Evolutionary conservation across 352 stramenopile genomes (phyloP), one percentile per base, ranked within the genome.

Genomic region (Blastocystis sp.): DNA sequence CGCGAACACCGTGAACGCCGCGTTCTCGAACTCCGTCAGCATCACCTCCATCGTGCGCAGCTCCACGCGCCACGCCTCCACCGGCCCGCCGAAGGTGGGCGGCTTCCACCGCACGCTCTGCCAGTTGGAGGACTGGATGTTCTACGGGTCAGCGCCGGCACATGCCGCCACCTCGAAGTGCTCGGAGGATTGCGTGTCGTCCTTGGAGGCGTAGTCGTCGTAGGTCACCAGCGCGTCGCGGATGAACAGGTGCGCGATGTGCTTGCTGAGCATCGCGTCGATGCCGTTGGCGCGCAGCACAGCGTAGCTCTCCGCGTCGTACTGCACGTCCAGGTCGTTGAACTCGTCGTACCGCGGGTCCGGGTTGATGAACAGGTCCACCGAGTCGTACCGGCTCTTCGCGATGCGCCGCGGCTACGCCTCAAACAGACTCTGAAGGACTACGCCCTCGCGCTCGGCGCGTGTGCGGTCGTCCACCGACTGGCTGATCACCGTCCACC

Each of bases 41-140:
- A 99, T 96, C 86, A 98, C 97, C 92, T 99, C 97, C 96, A 99
- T 98, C 52, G 95, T 98, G 19, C 97, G 93, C 91, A 99, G 98
- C 90, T 97, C 94, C 14, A 93, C 94, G 79, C 94, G 89, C 94
- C 94, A 97, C 21, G 86, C 89, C 77, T 90, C 70, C 17, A 84
- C 64, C n/a, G 56, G 23, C 7, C 77, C 77, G 60, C 86, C 88
- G 38, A 94, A 94, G 71, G 96, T 96, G 62, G 97, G 97, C 60
- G 97, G 97, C 92, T 99, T 99, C 97, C 97, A 99, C 64, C 97
- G 94, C 81, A 99, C 96, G n/a, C 95, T 98, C 92, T 99, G 96
- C 97, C 97, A 99, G 90, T 99, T 99, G 34, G 96, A 99, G 89
- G 94, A 98, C 92, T 99, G 97, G 88, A 99, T 98, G 90, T 97